Evolutionary conservation across 352 stramenopile species (phyloP), one percentile per base, ranked within the genome.

Genomic region (Blastocystis sp.): DNA sequence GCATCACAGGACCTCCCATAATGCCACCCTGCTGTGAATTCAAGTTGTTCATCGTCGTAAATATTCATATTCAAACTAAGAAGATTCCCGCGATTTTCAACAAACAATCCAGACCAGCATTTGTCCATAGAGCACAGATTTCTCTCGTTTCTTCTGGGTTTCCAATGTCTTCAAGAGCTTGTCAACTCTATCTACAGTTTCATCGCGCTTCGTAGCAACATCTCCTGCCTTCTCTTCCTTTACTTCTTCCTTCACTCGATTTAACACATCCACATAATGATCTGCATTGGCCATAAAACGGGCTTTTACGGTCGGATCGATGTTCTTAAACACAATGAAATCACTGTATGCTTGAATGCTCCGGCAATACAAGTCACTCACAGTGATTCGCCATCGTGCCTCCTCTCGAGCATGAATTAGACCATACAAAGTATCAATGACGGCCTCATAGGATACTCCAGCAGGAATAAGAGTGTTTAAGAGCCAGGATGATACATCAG

Each of bases 301-400:
- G 0, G 27, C 16, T 49, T 83, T 83, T 14, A 42, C 71, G 6
- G 19, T 29, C 1, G 71, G 71, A 29, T 83, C 71, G 29, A 83
- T 66, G 54, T 83, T 83, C 51, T 83, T 83, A 21, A 59, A 42
- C 27, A 63, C 51, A 29, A 83, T 83, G 51, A 83, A 83, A 21
- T 42, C 32, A 39, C 56, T 49, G 42, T 54, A 83, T 12, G 46
- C 43, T 39, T 65, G 46, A 29, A 83, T 9, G 16, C 54, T 67
- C 49, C 49, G 19, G 0, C 14, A 51, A 24, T 52, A 65, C 51
- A 83, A 19, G 24, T 35, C 46, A 56, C 46, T 52, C 49, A 59
- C 71, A 29, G 37, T 46, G 0, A 83, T n/a, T 11, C 56, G 19
- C 71, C 71, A 83, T 63, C 71, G 42, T 27, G 46, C 12, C 35